phyloP scores from a whole-genome alignment of 345 rosid genomes.

The Streptanthus diversifolius region DNA sequence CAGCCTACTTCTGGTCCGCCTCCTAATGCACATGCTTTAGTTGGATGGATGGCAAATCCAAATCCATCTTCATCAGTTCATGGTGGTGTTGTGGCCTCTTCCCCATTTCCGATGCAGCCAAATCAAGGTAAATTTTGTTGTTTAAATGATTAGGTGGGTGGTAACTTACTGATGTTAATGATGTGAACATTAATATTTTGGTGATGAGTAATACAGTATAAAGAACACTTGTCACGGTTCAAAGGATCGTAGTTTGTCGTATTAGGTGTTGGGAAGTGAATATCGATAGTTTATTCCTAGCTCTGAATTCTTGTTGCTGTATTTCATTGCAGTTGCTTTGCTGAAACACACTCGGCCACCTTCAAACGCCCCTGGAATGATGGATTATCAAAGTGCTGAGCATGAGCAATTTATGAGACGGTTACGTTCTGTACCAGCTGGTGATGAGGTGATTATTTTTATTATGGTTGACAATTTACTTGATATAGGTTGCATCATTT shows the following conservation, averaged over 20 bases:
- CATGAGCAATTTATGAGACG: constrained; percentile 85
- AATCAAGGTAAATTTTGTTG: constrained; percentile 27
- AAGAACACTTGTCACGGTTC: neutral
- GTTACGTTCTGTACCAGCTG: constrained; percentile 65
- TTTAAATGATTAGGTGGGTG: constrained; percentile 38
- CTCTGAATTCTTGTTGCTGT: neutral
- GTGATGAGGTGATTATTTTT: constrained; percentile 25
- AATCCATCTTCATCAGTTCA: constrained; percentile 77
- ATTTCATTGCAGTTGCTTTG: constrained; percentile 41
- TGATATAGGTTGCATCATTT: neutral
- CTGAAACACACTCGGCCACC: constrained; percentile 75
- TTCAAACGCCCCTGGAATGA: constrained; percentile 55
- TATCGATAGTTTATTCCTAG: neutral
- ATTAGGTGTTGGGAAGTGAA: neutral
- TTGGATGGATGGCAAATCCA: constrained; percentile 82
- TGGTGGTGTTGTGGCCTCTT: constrained; percentile 66
- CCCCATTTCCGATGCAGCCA: constrained; percentile 59
- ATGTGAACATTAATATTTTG: constrained; percentile 33
- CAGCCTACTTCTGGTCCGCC: constrained; percentile 60
- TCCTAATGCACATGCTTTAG: constrained; percentile 58
- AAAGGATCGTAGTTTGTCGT: neutral
- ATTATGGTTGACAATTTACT: neutral
- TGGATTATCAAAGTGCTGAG: constrained; percentile 80
- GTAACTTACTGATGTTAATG: constrained; percentile 56
- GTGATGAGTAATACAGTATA: neutral